Evolutionary conservation across 176 grass and related monocot species (phyloP).

Genomic region (Oryza rufipogon): DNA sequence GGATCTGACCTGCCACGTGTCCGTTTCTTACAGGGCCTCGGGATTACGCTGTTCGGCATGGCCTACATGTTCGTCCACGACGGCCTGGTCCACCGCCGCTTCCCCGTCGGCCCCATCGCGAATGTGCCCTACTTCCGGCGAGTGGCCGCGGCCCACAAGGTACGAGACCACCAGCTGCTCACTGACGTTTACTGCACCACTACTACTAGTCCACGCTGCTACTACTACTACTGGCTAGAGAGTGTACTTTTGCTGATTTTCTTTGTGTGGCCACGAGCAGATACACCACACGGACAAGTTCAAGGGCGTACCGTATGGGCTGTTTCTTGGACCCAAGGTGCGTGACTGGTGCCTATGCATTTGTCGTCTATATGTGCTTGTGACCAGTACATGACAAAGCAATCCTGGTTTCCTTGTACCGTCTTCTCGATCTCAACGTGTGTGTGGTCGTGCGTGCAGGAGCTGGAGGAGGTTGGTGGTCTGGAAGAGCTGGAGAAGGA

Average conservation of each 20-base stretch:
- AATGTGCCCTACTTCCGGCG: conserved; percentile 95
- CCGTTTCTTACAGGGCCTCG: conserved; percentile 56
- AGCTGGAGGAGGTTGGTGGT: conserved; percentile 80
- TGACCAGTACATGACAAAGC: conserved; percentile 29
- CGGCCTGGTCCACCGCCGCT: conserved; percentile 95
- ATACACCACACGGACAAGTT: conserved; percentile 94
- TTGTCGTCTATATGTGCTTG: conserved; percentile 5
- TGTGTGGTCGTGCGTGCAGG: conserved; percentile 50
- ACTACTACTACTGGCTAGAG: background rate
- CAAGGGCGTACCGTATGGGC: conserved; percentile 78
- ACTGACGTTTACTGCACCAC: background rate
- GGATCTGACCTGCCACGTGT: conserved; percentile 41
- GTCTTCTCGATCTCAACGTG: background rate
- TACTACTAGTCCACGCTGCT: background rate
- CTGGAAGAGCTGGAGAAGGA: conserved; percentile 78
- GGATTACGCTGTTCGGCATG: conserved; percentile 95
- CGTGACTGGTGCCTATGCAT: conserved; percentile 12
- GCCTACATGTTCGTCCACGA: conserved; percentile 99
- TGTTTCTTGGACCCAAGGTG: conserved; percentile 91
- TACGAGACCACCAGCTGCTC: conserved; percentile 22
- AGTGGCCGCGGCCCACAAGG: conserved; percentile 84
- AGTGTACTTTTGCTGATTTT: conserved; percentile 14
- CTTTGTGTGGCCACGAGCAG: conserved; percentile 46
- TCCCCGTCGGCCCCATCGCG: conserved; percentile 86
- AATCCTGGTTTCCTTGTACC: background rate